Conservation (phyloP, 768 basidiomycete genomes). For the Agaricus subrufescens region DNA sequence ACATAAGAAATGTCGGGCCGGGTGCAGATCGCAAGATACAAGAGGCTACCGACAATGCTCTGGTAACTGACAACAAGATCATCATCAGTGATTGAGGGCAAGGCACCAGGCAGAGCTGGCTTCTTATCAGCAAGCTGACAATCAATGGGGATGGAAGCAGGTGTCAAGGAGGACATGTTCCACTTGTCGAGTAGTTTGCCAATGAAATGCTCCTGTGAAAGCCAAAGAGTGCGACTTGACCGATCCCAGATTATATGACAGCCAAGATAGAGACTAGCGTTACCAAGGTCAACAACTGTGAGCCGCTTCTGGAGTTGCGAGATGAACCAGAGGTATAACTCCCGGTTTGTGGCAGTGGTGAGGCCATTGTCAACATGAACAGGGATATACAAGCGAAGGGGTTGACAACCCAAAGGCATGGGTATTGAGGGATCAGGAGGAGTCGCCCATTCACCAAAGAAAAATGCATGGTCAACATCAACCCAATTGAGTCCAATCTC, state of each 20-base stretch:
- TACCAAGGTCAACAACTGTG: conserved; percentile 9
- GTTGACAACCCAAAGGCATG: conserved; percentile 6
- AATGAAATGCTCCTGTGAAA: conserved; percentile 13
- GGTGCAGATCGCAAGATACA: conserved; percentile 22
- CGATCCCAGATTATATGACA: conserved; percentile 9
- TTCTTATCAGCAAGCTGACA: background rate
- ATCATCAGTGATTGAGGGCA: background rate
- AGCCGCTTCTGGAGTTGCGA: background rate
- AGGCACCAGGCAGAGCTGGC: background rate
- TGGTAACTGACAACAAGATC: conserved; percentile 1
- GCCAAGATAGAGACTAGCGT: conserved; percentile 1
- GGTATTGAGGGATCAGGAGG: conserved; percentile 10
- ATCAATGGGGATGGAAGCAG: background rate
- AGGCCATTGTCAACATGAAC: conserved; percentile 12
- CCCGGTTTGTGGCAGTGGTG: background rate
- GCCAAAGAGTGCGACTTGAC: conserved; percentile 1
- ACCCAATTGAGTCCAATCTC: background rate
- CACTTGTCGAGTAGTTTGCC: conserved; percentile 9
- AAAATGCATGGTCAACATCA: conserved; percentile 5
- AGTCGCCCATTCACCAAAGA: background rate
- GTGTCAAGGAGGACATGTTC: background rate
- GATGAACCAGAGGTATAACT: conserved; percentile 7
- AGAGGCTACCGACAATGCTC: conserved; percentile 15
- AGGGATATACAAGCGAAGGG: conserved; percentile 1
- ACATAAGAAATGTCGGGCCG: conserved; percentile 26